Evolutionary conservation across 1,284 basidiomycete genomes (phyloP), one percentile per base, ranked within the genome.

Genomic region (Quambalaria eucalypti): DNA sequence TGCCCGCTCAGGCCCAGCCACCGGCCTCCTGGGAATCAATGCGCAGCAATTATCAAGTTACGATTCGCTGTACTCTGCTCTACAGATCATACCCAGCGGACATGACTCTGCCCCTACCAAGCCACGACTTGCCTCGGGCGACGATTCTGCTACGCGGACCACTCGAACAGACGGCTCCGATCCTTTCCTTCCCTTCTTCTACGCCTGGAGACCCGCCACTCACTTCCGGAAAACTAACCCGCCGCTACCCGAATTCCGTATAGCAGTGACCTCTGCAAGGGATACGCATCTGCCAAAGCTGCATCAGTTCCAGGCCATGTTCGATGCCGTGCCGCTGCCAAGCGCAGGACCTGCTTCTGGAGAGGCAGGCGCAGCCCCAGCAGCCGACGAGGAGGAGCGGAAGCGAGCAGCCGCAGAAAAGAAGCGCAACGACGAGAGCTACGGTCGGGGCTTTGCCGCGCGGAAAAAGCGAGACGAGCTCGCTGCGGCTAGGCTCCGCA

Each of bases 191-290:
- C 42, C 42, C 36, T 96, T 95, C 78, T 98, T 82, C 77, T 87
- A 96, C 72, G 80, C 92, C 3, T 96, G 93, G 80, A 93, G 95
- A 69, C 93, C 93, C 1, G 81, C 81, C 2, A 89, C 90, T 0
- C 80, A 85, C 7, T 95, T 86, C 78, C 85, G 85, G 69, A 90
- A 88, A 76, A 84, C 85, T 0, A 78, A 83, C 9, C 87, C 87
- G 1, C 84, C 87, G 4, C 80, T 81, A 0, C 90, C 93, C 4
- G 90, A 96, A 76, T 98, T 90, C 76, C 82, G 85, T 52, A 78
- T 96, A 16, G 87, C 88, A 0, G 86, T 93, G 1, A 81, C 68
- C 52, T 59, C 70, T 51, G 63, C 71, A 0, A 55, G 65, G 31
- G 50, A 51, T 16, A 57, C 60, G 19, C 48, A 51, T 2, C 50